Percentiles rank a stretch among this genome's conserved stretches.
Conservation (phyloP, 441 rosid species). For the Adansonia madagascariensis region DNA sequence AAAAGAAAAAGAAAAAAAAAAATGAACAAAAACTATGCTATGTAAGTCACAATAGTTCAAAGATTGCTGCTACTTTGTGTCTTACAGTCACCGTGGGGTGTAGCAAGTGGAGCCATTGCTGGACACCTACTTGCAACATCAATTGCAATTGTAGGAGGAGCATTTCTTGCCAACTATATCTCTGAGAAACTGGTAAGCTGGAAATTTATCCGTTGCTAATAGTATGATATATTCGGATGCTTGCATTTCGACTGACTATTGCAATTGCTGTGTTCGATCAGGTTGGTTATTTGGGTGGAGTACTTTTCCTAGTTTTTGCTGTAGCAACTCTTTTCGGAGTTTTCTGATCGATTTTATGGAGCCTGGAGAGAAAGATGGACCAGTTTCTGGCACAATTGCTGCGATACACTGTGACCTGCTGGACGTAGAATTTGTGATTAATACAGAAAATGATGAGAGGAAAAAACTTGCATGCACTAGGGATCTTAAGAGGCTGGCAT, state of each 20-base stretch:
- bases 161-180: conserved; percentile 87
- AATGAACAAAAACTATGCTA: neutral
- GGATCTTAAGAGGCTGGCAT: neutral
- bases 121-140: conserved; percentile 90
- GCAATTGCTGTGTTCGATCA: conserved; percentile 39
- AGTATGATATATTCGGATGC: neutral
- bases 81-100: conserved; percentile 89
- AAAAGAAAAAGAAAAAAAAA: too few relatives aligned
- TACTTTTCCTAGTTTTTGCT: conserved; percentile 81
- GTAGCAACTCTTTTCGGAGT: conserved; percentile 88
- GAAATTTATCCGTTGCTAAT: conserved; percentile 1
- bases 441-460: conserved; percentile 19
- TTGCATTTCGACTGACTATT: neutral
- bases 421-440: conserved; percentile 1
- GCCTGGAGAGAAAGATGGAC: neutral
- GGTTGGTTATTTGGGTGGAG: conserved; percentile 94
- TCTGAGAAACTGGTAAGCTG: conserved; percentile 81
- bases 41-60: neutral
- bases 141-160: conserved; percentile 87
- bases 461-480: neutral
- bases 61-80: neutral
- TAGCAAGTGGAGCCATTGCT: conserved; percentile 91
- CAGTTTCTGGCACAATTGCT: conserved; percentile 19
- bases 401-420: neutral
- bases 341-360: conserved; percentile 47